A percentile compares a stretch with the other conserved stretches of the same genome.
These are phyloP conservation scores for Neltuma alba DNA, from an alignment of 306 rosid genomes.

Conservation along the genomic window DNA sequence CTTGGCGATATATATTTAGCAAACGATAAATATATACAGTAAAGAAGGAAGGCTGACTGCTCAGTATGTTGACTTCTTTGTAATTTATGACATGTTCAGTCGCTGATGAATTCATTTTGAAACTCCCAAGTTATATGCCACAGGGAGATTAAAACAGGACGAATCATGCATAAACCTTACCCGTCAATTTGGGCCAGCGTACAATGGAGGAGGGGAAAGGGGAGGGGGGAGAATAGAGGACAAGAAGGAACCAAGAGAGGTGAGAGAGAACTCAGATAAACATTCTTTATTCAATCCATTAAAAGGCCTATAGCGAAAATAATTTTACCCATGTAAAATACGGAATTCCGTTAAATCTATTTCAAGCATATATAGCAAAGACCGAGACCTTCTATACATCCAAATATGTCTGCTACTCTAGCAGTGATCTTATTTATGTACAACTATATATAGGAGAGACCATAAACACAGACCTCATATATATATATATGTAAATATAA, in stretches of 20 bases:
- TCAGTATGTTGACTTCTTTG: not conserved
- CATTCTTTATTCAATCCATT: too few species aligned
- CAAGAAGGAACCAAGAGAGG: too few species aligned
- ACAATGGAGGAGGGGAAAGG: not conserved
- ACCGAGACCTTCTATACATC: not conserved
- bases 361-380: too few species aligned
- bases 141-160: not conserved
- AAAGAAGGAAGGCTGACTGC: not conserved
- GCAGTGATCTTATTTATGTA: not conserved
- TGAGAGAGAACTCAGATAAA: too few species aligned
- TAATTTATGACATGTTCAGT: not conserved
- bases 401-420: not conserved
- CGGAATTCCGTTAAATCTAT: too few species aligned
- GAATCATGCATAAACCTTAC: slow-evolving; percentile 1
- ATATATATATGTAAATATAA: too few species aligned
- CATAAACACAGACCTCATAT: too few species aligned
- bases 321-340: too few species aligned
- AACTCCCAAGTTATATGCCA: slow-evolving; percentile 20
- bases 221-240: not conserved
- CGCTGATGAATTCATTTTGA: not conserved
- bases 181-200: slow-evolving; percentile 34
- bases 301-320: too few species aligned
- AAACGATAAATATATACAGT: not conserved
- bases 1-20: not conserved
- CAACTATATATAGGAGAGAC: too few species aligned